phyloP scores from a whole-genome alignment of 768 basidiomycete species.

The Hygrocybe coccinea region DNA sequence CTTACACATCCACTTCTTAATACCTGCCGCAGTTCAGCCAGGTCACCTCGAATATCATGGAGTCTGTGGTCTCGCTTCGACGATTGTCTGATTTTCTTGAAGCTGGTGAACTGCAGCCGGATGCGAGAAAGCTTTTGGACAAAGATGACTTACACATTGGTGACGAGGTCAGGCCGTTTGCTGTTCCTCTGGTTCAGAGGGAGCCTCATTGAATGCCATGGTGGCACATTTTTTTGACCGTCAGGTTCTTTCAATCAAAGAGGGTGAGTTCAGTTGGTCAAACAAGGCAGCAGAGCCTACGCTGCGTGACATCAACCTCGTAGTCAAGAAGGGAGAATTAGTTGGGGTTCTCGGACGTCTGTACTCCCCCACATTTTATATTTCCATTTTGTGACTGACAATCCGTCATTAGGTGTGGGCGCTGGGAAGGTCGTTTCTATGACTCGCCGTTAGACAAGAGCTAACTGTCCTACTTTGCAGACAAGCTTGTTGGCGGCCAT shows the following conservation, averaged over 20 bases:
- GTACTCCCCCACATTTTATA: constrained; percentile 53
- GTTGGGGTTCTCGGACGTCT: constrained; percentile 85
- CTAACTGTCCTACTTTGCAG: constrained; percentile 24
- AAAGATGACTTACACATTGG: constrained; percentile 44
- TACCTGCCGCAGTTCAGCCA: constrained; percentile 48
- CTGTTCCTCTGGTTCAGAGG: background rate
- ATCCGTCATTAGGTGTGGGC: background rate
- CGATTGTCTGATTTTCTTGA: constrained; percentile 73
- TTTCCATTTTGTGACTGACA: background rate
- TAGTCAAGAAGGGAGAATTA: constrained; percentile 77
- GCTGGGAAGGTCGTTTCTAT: too few relatives aligned
- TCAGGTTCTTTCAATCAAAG: constrained; percentile 12
- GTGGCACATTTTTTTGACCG: constrained; percentile 82
- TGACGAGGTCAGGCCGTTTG: constrained; percentile 45
- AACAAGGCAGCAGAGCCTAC: constrained; percentile 49
- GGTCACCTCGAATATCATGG: constrained; percentile 77
- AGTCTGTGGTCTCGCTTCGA: constrained; percentile 77
- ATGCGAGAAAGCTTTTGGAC: constrained; percentile 58
- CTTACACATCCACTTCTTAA: background rate
- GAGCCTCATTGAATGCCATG: constrained; percentile 60
- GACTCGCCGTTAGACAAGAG: constrained; percentile 46
- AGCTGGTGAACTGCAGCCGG: constrained; percentile 74
- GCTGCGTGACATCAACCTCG: constrained; percentile 72
- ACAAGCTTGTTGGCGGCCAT: constrained; percentile 53
- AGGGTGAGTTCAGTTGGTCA: too few relatives aligned